phyloP scores from a whole-genome alignment of 331 rosid species.

The Quercus lobata region DNA sequence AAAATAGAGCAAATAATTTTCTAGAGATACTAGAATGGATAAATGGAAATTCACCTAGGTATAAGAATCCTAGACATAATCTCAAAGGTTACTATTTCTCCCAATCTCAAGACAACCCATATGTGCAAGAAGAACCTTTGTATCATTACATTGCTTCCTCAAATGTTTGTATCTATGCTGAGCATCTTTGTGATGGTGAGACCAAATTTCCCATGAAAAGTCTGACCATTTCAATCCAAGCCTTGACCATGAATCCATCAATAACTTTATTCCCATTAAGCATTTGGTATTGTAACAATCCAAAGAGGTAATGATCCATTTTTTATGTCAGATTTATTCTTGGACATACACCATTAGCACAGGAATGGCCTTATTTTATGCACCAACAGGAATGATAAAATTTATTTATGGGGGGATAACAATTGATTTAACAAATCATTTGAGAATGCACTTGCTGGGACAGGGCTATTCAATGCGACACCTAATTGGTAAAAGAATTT shows the following conservation, averaged over 20 bases:
- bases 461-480: conserved; percentile 20
- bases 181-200: conserved; percentile 3
- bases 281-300: background rate
- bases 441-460: conserved; percentile 12
- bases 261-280: conserved; percentile 10
- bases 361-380: conserved; percentile 32
- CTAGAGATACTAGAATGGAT: too few species aligned
- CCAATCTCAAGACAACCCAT: conserved; percentile 3
- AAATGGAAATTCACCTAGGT: background rate
- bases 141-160: conserved; percentile 5
- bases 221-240: conserved; percentile 14
- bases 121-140: conserved; percentile 4
- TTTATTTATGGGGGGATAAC: background rate
- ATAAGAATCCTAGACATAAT: conserved; percentile 1
- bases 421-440: background rate
- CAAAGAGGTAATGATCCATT: too few species aligned
- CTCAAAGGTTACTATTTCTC: conserved; percentile 11
- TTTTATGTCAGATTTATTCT: too few species aligned
- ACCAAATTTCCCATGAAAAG: conserved; percentile 15
- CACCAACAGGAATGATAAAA: conserved; percentile 45
- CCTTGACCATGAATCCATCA: background rate
- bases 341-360: background rate
- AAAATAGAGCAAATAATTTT: too few species aligned
- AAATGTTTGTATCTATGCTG: conserved; percentile 10
- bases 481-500: conserved; percentile 14